These are phyloP conservation scores for Oryza rufipogon DNA, from an alignment of 176 grass and related monocot species.

Conservation along the genomic window DNA sequence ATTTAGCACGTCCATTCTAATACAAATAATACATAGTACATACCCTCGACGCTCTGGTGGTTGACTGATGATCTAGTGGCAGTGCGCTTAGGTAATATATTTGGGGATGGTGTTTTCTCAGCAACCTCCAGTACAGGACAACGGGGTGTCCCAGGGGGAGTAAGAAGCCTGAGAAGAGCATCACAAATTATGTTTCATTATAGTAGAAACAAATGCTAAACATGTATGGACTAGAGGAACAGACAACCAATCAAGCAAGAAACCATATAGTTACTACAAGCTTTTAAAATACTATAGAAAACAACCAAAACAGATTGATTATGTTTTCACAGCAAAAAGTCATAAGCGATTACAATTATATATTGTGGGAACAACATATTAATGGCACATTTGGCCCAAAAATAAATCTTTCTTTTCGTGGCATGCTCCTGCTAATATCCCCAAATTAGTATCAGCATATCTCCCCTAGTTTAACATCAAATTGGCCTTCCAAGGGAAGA, in stretches of 20 bases:
- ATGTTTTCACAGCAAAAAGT: not conserved
- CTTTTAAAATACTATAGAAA: not conserved
- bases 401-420: not conserved
- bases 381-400: not conserved
- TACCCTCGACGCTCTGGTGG: slow-evolving; percentile 88
- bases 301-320: not conserved
- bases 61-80: slow-evolving; percentile 72
- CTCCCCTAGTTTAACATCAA: slow-evolving; percentile 12
- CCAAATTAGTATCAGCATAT: slow-evolving; percentile 2
- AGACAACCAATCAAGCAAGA: not conserved
- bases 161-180: slow-evolving; percentile 77
- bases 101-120: slow-evolving; percentile 60
- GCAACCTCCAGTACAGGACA: slow-evolving; percentile 58
- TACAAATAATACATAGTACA: slow-evolving; percentile 13
- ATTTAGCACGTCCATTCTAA: not conserved
- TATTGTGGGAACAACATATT: not conserved
- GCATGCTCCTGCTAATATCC: not conserved
- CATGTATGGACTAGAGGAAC: slow-evolving; percentile 24
- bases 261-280: not conserved
- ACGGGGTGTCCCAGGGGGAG: slow-evolving; percentile 87
- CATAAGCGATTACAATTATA: not conserved
- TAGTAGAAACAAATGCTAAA: not conserved
- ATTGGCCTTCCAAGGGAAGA: not conserved
- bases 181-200: not conserved
- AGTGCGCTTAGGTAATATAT: slow-evolving; percentile 62